These are phyloP conservation scores for Bonia amplexicaulis DNA, from an alignment of 176 grass and related monocot genomes.

Conservation along the genomic window DNA sequence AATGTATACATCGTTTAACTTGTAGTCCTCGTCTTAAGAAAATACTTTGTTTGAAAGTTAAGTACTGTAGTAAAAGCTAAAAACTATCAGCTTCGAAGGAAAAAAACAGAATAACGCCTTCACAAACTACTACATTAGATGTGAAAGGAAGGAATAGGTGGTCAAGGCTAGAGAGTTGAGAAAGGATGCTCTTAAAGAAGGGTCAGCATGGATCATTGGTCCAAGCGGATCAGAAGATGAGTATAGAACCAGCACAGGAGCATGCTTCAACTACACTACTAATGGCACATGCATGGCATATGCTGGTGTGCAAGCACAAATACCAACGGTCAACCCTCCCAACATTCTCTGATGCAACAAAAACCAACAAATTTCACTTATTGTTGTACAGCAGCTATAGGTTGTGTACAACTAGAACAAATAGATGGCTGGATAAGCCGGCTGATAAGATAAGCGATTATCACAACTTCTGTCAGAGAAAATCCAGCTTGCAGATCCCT, in stretches of 20 bases:
- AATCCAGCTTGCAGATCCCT: constrained; percentile 11
- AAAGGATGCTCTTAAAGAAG: neutral
- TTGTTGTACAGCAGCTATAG: neutral
- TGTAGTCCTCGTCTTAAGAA: no score
- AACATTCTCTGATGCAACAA: neutral
- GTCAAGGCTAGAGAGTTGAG: neutral
- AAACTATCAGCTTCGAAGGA: no score
- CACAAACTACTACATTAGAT: neutral
- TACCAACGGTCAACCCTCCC: neutral
- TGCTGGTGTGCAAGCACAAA: neutral
- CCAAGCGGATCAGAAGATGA: neutral
- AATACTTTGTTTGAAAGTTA: no score
- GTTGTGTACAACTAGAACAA: neutral
- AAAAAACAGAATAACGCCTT: neutral
- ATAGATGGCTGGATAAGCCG: neutral
- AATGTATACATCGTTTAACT: no score
- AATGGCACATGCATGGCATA: neutral
- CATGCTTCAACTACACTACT: constrained; percentile 7
- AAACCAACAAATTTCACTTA: neutral
- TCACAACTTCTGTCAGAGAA: neutral
- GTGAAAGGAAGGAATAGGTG: neutral
- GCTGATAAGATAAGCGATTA: neutral
- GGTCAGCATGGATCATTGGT: neutral
- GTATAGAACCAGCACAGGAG: neutral
- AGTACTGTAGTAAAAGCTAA: no score